Base-by-base conservation (phyloP, 2,329 filamentous ascomycete species). In the Neonectria ditissima region DNA sequence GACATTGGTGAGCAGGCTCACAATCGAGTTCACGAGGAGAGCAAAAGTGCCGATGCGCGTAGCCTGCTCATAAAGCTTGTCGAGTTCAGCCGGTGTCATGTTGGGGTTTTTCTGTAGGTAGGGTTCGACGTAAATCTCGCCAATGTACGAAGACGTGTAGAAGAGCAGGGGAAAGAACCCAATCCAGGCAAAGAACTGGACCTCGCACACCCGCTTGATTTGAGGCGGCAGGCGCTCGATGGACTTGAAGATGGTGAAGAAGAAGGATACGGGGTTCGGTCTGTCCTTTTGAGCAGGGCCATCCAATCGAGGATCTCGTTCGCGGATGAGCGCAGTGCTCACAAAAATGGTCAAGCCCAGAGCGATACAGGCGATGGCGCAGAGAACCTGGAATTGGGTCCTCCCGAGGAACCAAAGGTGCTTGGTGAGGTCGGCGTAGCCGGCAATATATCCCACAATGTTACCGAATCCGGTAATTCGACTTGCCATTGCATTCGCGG, bases 161-260 rank as follows among this genome's bases (percentile, higher is more conserved):
- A 97, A 97, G 3, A 98, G 85, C 77, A 97, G 94, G 1, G 94
- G 94, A 73, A 97, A 98, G 88, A 95, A 97, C 55, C 93, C 95
- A 60, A 97, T 90, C 94, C 94, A 98, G 5, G 93, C 93, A 65
- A 90, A 94, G 71, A 95, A 89, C 76, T 96, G 92, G 0, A 94
- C 91, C 68, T 89, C 82, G 75, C 94, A 97, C 39, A 97, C 93
- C 67, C 88, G 90, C 66, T 86, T 86, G 68, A 96, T 93, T 78
- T 97, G 94, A 0, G 90, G 90, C 1, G 95, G 94, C 7, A 98
- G 83, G 41, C 89, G 87, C 72, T 86, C 88, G 67, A 97, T 91
- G 0, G 94, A 94, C 52, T 84, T 87, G 76, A 91, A 90, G 3
- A 97, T 89, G 71, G 89, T 87, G 68, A 83, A 86, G 81, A 97